Conservation (phyloP, 257 asterid genomes). For the Penstemon eatonii region DNA sequence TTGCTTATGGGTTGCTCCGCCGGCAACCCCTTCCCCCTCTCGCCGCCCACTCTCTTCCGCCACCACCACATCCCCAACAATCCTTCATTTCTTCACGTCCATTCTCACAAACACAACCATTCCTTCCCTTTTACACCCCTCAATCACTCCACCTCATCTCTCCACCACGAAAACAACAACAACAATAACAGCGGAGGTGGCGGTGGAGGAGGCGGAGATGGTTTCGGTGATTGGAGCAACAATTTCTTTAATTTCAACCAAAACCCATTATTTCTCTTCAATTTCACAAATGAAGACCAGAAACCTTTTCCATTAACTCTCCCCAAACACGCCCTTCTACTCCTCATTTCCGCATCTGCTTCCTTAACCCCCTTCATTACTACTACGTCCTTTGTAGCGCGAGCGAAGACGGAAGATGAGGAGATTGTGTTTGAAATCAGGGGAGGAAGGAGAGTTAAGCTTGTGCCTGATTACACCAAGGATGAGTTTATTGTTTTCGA, state of each 20-base stretch:
- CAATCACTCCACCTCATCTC: constrained; percentile 26
- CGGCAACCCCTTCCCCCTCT: constrained; percentile 36
- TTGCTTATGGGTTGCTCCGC: constrained; percentile 51
- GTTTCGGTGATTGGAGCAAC: constrained; percentile 34
- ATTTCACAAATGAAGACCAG: constrained; percentile 24
- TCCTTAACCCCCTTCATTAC: constrained; percentile 38
- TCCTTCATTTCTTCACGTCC: constrained; percentile 26
- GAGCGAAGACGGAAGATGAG: constrained; percentile 46
- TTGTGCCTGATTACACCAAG: constrained; percentile 61
- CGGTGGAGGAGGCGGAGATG: constrained; percentile 35
- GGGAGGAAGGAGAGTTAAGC: constrained; percentile 74
- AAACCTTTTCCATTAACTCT: constrained; percentile 13
- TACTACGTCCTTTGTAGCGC: constrained; percentile 52
- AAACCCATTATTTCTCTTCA: constrained; percentile 32
- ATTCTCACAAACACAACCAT: constrained; percentile 14
- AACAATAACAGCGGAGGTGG: not conserved
- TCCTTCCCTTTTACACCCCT: constrained; percentile 33
- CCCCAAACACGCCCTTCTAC: constrained; percentile 26
- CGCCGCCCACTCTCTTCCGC: constrained; percentile 21
- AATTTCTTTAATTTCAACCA: constrained; percentile 44
- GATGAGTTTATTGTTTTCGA: constrained; percentile 66
- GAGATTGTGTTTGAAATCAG: constrained; percentile 58
- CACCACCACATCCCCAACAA: constrained; percentile 28
- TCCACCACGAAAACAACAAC: constrained; percentile 10
- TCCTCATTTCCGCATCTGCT: constrained; percentile 43